Percentiles rank a stretch among this genome's conserved stretches.
Conservation (phyloP, 1,284 basidiomycete genomes). For the Cryptococcus sp. region DNA sequence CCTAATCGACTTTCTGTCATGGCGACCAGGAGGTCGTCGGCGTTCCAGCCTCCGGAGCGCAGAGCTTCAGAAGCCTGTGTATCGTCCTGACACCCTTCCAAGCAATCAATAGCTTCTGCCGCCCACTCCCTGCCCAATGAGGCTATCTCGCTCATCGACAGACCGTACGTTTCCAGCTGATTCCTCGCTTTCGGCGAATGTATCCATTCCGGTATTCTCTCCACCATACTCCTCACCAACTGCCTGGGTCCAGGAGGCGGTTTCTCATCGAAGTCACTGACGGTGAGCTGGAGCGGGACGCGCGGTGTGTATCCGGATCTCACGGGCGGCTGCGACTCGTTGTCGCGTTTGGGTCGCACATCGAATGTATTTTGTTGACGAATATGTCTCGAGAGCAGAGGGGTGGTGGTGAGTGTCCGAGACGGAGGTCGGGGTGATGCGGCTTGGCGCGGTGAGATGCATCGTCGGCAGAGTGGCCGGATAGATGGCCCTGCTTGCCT, state of each 20-base stretch:
- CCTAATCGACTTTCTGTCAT: constrained; percentile 28
- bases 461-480: constrained; percentile 9
- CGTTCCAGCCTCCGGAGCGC: constrained; percentile 29
- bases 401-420: not conserved
- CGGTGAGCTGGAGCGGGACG: constrained; percentile 9
- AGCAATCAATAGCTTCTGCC: not conserved
- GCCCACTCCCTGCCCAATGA: constrained; percentile 15
- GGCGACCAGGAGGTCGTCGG: constrained; percentile 27
- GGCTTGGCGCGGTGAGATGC: not conserved
- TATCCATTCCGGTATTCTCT: constrained; percentile 34
- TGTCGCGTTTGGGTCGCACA: no score
- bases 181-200: constrained; percentile 22
- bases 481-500: constrained; percentile 9
- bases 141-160: constrained; percentile 8
- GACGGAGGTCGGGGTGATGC: not conserved
- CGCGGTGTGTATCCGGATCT: not conserved
- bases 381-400: not conserved
- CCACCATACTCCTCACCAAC: constrained; percentile 21
- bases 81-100: constrained; percentile 8
- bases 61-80: constrained; percentile 16
- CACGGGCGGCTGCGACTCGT: no score
- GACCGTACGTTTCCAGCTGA: constrained; percentile 33
- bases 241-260: constrained; percentile 13
- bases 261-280: constrained; percentile 19
- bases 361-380: not conserved